These are phyloP conservation scores for Raddia guianensis DNA, from an alignment of 176 grass and related monocot species.

Conservation along the genomic window DNA sequence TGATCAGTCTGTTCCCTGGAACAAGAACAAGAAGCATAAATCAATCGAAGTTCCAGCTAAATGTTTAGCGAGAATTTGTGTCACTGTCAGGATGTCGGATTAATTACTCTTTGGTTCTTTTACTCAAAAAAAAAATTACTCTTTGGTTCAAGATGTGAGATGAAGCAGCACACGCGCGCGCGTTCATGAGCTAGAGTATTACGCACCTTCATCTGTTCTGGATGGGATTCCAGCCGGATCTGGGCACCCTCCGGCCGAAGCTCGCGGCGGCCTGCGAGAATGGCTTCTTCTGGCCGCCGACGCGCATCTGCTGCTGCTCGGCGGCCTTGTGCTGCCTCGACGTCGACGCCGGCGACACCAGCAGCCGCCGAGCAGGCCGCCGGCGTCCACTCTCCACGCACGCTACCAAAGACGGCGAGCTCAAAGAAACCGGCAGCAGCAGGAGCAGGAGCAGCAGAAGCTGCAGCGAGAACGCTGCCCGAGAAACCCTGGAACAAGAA, in stretches of 20 bases:
- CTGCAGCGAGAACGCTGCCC: background rate
- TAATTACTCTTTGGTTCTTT: background rate
- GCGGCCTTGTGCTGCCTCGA: constrained; percentile 24
- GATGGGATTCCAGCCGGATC: constrained; percentile 50
- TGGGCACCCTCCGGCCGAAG: constrained; percentile 44
- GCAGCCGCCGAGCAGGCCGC: constrained; percentile 34
- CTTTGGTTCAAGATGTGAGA: background rate
- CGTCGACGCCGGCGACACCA: constrained; percentile 41
- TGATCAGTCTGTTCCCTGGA: background rate
- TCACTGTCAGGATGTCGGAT: background rate
- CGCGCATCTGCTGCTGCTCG: constrained; percentile 45
- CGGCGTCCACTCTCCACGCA: background rate
- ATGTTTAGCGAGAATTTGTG: background rate
- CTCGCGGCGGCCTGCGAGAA: constrained; percentile 33
- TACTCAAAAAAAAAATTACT: no score
- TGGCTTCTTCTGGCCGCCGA: constrained; percentile 23
- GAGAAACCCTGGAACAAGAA: background rate
- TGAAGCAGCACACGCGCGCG: background rate
- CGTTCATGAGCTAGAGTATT: background rate
- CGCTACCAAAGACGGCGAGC: background rate
- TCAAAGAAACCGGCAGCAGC: background rate
- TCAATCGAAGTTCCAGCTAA: background rate
- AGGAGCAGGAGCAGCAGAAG: background rate
- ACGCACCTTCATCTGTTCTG: constrained; percentile 44
- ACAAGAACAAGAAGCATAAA: constrained; percentile 14